Percentiles rank a stretch among this genome's conserved stretches.
Conservation (phyloP, 2,329 filamentous ascomycete genomes). For the Pyrenochaeta sp. region DNA sequence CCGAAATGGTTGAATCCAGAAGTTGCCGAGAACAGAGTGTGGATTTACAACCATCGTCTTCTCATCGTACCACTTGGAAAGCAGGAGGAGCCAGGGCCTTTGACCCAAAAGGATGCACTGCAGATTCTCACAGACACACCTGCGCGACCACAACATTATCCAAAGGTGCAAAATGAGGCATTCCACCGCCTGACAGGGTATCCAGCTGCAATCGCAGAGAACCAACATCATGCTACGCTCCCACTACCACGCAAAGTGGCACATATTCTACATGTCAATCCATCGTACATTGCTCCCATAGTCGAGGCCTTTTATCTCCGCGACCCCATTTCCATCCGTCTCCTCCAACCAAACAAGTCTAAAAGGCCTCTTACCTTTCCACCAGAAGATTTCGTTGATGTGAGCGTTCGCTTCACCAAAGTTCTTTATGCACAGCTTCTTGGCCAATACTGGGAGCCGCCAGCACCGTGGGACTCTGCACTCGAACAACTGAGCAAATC, state of each 20-base stretch:
- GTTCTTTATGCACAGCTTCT: constrained; percentile 90
- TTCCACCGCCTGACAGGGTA: constrained; percentile 90
- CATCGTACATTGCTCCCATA: constrained; percentile 79
- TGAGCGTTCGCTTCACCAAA: constrained; percentile 83
- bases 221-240: constrained; percentile 76
- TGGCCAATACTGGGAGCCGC: constrained; percentile 78
- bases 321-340: constrained; percentile 77
- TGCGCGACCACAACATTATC: constrained; percentile 71
- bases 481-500: constrained; percentile 41
- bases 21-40: constrained; percentile 84
- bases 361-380: constrained; percentile 67
- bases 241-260: constrained; percentile 84
- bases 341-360: constrained; percentile 64
- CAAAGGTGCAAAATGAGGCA: constrained; percentile 82
- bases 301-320: constrained; percentile 92
- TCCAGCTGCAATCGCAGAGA: constrained; percentile 74
- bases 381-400: constrained; percentile 78
- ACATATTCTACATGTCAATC: constrained; percentile 76
- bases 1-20: constrained; percentile 93
- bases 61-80: constrained; percentile 70
- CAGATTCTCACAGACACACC: constrained; percentile 64
- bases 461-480: constrained; percentile 63
- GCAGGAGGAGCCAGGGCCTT: constrained; percentile 35
- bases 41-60: constrained; percentile 82
- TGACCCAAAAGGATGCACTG: constrained; percentile 72